Base-by-base conservation (phyloP, 306 rosid species). In the Begonia fuchsioides region DNA sequence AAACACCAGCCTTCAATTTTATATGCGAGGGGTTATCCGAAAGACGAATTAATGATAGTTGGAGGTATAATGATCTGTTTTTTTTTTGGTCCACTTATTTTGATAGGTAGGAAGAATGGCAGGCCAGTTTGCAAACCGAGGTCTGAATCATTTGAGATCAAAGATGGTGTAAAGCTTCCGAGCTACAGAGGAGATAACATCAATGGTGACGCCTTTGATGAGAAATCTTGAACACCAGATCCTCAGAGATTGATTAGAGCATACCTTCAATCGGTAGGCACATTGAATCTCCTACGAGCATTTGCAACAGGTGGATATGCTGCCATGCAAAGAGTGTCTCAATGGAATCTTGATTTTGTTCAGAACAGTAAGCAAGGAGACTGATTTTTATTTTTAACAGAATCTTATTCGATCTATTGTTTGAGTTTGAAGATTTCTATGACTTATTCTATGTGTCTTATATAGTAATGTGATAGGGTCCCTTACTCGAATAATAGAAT, bases 221-320 rank as follows among this genome's bases (percentile, higher is more conserved):
- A 70, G 57, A 65, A 60, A 56, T 70, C 64, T 13, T 57, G 68
- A 60, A 48, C 9, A 20, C 76, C 76, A 6, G 71, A 70, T 45
- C 71, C 68, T 6, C 76, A 70, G 39, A 55, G 76, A 55, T 60
- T 70, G 47, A 46, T 64, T 41, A 70, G 76, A 56, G 76, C 76
- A 16, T 70, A 70, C 55, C 71, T 70, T 41, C 76, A 70, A 56
- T 70, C 76, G 11, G 71, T 60, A 49, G 71, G 76, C 43, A 70
- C 76, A 0, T 61, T 70, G 59, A 70, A 70, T 57, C 76, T 70
- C 55, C 76, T 70, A 16, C 41, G 61, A 64, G 76, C 71, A 20
- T 70, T 70, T 60, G 60, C 76, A 38, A 70, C 68, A n/a, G 76
- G 71, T 45, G 76, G 76, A 40, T 70, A 60, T 15, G 76, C 71